Evolutionary conservation across 495 filamentous ascomycete genomes (phyloP).

Genomic region (Xanthoparmelia taractica): DNA sequence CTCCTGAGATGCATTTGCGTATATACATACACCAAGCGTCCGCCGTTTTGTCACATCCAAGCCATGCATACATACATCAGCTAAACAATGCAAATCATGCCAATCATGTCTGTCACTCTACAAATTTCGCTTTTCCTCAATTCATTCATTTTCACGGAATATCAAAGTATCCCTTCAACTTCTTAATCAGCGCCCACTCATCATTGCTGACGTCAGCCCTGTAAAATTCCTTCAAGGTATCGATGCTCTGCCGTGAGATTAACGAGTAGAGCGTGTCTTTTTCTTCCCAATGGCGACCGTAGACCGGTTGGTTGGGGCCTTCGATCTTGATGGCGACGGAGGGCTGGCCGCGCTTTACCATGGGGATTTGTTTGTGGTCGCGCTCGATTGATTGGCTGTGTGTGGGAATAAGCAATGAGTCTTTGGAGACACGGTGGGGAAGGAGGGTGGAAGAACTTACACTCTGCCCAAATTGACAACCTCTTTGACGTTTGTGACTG

Average conservation of each 20-base stretch:
- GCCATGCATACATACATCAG: not conserved
- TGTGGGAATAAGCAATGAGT: constrained; percentile 13
- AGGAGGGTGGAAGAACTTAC: constrained; percentile 50
- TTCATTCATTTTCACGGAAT: constrained; percentile 54
- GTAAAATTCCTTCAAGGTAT: constrained; percentile 95
- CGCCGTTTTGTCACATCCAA: not conserved
- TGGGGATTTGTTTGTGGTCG: constrained; percentile 86
- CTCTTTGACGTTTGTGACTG: constrained; percentile 71
- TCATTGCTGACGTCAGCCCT: constrained; percentile 82
- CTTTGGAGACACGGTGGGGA: not conserved
- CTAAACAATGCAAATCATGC: not conserved
- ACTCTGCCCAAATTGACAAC: constrained; percentile 83
- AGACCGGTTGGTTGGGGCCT: constrained; percentile 86
- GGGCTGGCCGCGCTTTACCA: constrained; percentile 93
- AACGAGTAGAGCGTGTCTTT: constrained; percentile 79
- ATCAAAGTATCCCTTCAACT: constrained; percentile 91
- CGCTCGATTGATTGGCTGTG: constrained; percentile 83
- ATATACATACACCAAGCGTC: not conserved
- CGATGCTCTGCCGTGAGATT: constrained; percentile 81
- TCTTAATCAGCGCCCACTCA: constrained; percentile 86
- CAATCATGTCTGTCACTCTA: not conserved
- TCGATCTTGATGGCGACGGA: constrained; percentile 98
- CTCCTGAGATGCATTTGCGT: constrained; percentile 1
- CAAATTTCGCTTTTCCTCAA: not conserved
- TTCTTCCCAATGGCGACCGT: constrained; percentile 93